A percentile compares a stretch with the other conserved stretches of the same genome.
Evolutionary conservation across 352 stramenopile genomes (phyloP).

Genomic region (Thalassiosira mediterranea): DNA sequence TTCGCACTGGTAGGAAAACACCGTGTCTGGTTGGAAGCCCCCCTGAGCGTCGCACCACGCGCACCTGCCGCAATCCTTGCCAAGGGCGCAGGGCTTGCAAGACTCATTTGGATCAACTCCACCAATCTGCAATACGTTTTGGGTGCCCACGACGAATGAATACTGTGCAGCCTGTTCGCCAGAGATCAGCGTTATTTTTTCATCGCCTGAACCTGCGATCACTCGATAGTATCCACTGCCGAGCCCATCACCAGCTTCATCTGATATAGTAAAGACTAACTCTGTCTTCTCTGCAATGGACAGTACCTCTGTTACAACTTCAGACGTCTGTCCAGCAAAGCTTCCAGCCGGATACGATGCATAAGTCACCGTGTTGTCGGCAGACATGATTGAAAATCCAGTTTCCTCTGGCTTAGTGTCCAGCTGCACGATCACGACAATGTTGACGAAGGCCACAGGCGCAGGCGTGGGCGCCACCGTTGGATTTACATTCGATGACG

Average conservation of each 20-base stretch:
- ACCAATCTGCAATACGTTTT: conserved; percentile 13
- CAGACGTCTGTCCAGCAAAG: conserved; percentile 9
- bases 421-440: conserved; percentile 39
- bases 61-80: conserved; percentile 32
- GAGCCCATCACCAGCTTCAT: conserved; percentile 9
- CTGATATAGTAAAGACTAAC: conserved; percentile 21
- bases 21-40: conserved; percentile 35
- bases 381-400: conserved; percentile 24
- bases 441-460: neutral
- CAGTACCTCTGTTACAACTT: conserved; percentile 24
- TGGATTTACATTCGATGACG: neutral
- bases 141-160: conserved; percentile 10
- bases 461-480: conserved; percentile 3
- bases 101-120: conserved; percentile 39
- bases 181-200: conserved; percentile 34
- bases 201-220: conserved; percentile 18
- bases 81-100: conserved; percentile 36
- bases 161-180: conserved; percentile 15
- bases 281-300: conserved; percentile 20
- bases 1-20: conserved; percentile 33
- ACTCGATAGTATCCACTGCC: conserved; percentile 37
- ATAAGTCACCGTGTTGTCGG: conserved; percentile 31
- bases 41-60: conserved; percentile 37
- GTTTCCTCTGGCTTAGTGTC: conserved; percentile 37
- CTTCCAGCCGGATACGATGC: conserved; percentile 38